phyloP scores from a whole-genome alignment of 176 grass and related monocot genomes.

The Thinopyrum elongatum region DNA sequence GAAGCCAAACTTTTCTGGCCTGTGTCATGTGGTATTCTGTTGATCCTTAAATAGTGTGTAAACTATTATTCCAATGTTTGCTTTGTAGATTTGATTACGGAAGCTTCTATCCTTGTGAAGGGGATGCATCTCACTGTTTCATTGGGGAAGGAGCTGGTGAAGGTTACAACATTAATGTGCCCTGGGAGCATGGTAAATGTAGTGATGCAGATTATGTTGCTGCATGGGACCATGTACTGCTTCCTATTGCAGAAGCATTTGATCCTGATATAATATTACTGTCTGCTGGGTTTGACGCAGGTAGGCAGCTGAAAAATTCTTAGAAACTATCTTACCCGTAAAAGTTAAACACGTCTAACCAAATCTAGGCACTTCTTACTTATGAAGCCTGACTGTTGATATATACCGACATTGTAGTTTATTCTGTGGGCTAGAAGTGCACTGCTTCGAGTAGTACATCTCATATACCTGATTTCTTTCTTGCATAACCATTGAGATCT shows the following conservation, averaged over 20 bases:
- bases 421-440: background rate
- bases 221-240: conserved; percentile 81
- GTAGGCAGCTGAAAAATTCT: conserved; percentile 28
- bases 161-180: conserved; percentile 97
- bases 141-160: conserved; percentile 79
- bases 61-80: conserved; percentile 24
- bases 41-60: background rate
- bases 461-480: conserved; percentile 13
- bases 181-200: conserved; percentile 91
- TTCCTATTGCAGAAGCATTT: conserved; percentile 74
- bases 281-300: conserved; percentile 98
- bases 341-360: background rate
- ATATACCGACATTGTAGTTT: conserved; percentile 17
- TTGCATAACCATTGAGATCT: conserved; percentile 15
- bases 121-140: conserved; percentile 79
- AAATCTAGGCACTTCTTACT: conserved; percentile 26
- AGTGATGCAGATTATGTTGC: conserved; percentile 92
- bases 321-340: background rate
- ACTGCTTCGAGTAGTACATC: background rate
- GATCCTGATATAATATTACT: conserved; percentile 83
- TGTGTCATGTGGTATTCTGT: conserved; percentile 6
- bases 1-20: background rate
- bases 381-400: conserved; percentile 1
- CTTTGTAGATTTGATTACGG: conserved; percentile 83
- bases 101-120: conserved; percentile 78